These are phyloP conservation scores for Aspergillus ostianus DNA, from an alignment of 495 filamentous ascomycete genomes.

Conservation along the genomic window DNA sequence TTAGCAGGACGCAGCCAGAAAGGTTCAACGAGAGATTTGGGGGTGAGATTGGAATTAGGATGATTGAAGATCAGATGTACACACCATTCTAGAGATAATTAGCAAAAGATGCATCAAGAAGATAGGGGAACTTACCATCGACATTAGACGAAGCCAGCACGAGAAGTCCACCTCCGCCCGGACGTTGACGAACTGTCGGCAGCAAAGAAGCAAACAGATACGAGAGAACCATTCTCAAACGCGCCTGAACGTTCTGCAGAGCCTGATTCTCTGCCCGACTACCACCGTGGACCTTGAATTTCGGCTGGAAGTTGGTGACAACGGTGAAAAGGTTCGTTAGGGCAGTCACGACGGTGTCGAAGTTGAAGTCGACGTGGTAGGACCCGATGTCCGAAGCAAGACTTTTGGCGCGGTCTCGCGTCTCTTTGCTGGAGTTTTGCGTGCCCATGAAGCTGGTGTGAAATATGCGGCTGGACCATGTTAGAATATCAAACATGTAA, in stretches of 20 bases:
- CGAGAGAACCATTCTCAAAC: conserved; percentile 74
- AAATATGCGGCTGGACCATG: conserved; percentile 51
- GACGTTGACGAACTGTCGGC: conserved; percentile 52
- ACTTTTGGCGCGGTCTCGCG: conserved; percentile 65
- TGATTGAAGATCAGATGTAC: conserved; percentile 5
- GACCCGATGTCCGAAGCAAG: conserved; percentile 68
- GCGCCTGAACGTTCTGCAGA: conserved; percentile 80
- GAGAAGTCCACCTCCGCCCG: conserved; percentile 56
- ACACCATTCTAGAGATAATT: conserved; percentile 35
- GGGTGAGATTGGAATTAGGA: not conserved
- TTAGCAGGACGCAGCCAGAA: not conserved
- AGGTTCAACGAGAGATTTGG: not conserved
- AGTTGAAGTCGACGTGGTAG: conserved; percentile 74
- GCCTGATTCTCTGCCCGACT: conserved; percentile 60
- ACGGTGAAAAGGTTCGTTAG: conserved; percentile 52
- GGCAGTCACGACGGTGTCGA: conserved; percentile 63
- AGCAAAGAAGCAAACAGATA: conserved; percentile 73
- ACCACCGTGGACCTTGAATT: conserved; percentile 71
- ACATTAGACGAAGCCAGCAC: conserved; percentile 64
- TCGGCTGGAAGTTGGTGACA: conserved; percentile 55
- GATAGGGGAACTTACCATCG: conserved; percentile 31
- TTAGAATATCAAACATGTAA: conserved; percentile 12
- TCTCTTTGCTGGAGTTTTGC: conserved; percentile 67
- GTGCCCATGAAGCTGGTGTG: conserved; percentile 82
- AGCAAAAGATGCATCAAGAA: conserved; percentile 1